Conservation (phyloP, 2,329 filamentous ascomycete species). For the Beauveria sp. region DNA sequence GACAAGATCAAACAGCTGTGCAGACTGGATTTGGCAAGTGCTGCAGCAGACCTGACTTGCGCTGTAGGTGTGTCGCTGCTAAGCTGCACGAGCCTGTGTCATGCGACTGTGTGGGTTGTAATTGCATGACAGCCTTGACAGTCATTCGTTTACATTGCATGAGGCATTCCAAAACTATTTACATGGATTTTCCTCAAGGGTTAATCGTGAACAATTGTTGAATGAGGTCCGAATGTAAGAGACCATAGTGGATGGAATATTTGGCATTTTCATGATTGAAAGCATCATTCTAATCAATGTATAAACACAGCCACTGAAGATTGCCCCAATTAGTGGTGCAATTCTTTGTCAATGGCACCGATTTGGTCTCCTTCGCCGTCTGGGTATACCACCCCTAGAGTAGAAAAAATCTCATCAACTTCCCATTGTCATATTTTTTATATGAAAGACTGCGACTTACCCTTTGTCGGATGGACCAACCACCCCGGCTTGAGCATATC, state of each 20-base stretch:
- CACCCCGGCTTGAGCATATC: conserved; percentile 8
- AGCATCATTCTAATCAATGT: background rate
- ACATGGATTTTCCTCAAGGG: background rate
- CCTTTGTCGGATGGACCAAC: conserved; percentile 9
- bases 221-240: background rate
- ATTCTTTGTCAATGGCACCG: conserved; percentile 8
- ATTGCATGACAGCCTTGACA: background rate
- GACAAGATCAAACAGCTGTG: background rate
- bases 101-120: background rate
- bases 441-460: background rate
- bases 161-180: no score
- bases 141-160: background rate
- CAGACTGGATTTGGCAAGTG: background rate
- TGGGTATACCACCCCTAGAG: background rate
- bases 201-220: no score
- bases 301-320: background rate
- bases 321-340: background rate
- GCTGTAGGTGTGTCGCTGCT: background rate
- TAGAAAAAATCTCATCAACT: background rate
- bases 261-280: background rate
- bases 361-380: background rate
- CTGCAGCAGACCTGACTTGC: background rate
- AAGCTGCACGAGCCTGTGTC: background rate
- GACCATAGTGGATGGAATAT: background rate
- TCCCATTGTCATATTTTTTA: no score